phyloP scores from a whole-genome alignment of 2,329 filamentous ascomycete species.

The Nigrospora oryzae region DNA sequence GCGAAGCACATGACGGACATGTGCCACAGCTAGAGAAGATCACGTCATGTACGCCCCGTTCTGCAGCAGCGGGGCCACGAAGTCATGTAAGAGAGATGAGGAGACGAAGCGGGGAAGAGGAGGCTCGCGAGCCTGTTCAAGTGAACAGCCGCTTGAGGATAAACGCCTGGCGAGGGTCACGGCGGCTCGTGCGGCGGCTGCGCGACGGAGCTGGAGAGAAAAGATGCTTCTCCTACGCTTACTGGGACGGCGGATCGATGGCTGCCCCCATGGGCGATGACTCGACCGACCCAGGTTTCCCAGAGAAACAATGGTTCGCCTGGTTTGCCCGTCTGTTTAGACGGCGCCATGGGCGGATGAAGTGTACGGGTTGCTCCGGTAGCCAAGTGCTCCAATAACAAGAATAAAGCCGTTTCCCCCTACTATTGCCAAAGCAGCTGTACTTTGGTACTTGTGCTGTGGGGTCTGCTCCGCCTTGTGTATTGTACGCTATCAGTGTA shows the following conservation, averaged over 20 bases:
- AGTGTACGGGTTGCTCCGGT: no score
- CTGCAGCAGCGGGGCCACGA: conserved; percentile 18
- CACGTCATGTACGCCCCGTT: conserved; percentile 22
- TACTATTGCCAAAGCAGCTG: no score
- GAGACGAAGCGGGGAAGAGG: conserved; percentile 10
- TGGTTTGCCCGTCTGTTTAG: no score
- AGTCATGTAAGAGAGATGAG: conserved; percentile 24
- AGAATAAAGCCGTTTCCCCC: no score
- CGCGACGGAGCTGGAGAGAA: not conserved
- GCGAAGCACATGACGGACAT: conserved; percentile 19
- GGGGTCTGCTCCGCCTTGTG: no score
- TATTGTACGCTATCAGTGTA: no score
- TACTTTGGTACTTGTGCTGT: no score
- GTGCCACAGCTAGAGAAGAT: conserved; percentile 22
- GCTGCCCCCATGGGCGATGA: no score
- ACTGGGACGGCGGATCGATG: not conserved
- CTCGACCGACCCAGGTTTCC: no score
- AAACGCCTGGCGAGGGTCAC: not conserved
- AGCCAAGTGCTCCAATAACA: no score
- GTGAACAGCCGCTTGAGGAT: conserved; percentile 11
- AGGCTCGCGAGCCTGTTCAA: conserved; percentile 12
- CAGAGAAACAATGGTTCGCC: no score
- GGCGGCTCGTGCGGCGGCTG: not conserved
- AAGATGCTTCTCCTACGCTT: not conserved
- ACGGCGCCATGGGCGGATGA: no score